These are phyloP conservation scores for Ogataea nakhonphanomensis DNA, from an alignment of 805 yeast species.

Conservation along the genomic window DNA sequence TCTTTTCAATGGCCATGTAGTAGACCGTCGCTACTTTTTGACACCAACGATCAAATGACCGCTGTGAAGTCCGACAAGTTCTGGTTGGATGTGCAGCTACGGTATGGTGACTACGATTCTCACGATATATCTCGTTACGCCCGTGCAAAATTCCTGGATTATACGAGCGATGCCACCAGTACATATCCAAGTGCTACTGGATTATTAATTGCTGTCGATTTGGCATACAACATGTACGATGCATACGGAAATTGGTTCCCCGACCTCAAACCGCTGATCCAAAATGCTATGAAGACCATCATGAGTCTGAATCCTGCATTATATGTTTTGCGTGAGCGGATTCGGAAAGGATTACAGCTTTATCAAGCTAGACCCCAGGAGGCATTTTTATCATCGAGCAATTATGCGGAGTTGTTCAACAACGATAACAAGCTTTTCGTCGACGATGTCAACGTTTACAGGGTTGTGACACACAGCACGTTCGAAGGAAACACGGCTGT, in stretches of 20 bases:
- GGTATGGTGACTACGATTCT: slow-evolving; percentile 97
- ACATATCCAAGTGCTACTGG: slow-evolving; percentile 94
- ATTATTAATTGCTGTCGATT: slow-evolving; percentile 81
- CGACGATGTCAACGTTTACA: slow-evolving; percentile 91
- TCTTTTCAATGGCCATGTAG: slow-evolving; percentile 80
- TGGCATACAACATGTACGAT: slow-evolving; percentile 94
- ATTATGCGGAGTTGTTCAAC: slow-evolving; percentile 86
- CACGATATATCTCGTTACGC: slow-evolving; percentile 95
- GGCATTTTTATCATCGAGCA: slow-evolving; percentile 81
- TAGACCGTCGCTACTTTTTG: slow-evolving; percentile 75
- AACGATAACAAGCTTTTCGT: slow-evolving; percentile 80
- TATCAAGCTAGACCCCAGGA: slow-evolving; percentile 94
- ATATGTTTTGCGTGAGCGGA: slow-evolving; percentile 86
- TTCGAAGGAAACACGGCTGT: slow-evolving; percentile 91
- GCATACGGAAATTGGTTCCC: slow-evolving; percentile 98
- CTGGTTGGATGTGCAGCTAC: slow-evolving; percentile 93
- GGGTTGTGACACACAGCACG: slow-evolving; percentile 89
- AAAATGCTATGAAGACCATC: slow-evolving; percentile 87
- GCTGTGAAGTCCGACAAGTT: slow-evolving; percentile 62
- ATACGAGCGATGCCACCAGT: slow-evolving; percentile 81
- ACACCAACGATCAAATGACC: slow-evolving; percentile 60
- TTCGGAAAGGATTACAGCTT: slow-evolving; percentile 88
- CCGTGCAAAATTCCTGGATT: slow-evolving; percentile 88
- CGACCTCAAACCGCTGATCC: slow-evolving; percentile 85
- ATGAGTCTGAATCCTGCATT: slow-evolving; percentile 95